Base-by-base conservation (phyloP, 345 rosid species). In the Camelina neglecta region DNA sequence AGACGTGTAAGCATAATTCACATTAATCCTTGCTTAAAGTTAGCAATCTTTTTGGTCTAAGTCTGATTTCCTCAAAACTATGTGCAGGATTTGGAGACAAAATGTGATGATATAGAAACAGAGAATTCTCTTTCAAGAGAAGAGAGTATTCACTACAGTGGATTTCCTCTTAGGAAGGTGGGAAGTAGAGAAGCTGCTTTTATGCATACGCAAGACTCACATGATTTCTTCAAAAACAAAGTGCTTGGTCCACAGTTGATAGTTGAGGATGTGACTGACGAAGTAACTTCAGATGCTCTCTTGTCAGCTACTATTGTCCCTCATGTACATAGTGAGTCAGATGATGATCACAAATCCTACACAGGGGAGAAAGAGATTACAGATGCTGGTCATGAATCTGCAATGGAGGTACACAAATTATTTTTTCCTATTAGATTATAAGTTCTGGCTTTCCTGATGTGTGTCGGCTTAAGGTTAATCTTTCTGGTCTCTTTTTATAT, bases 181-280 rank as follows among this genome's bases (percentile, higher is more conserved):
- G 61, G 68, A 71, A 75, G 74, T 35, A 71, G 65, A 76, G 81
- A 71, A 75, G 69, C 69, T 67, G 59, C 54, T 18, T 57, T 23
- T 69, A 62, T 63, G 60, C 86, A 77, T 42, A 73, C 84, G 31
- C 80, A 75, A 24, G 67, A 60, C 41, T 76, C 80, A 35, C 65
- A 66, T 70, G 75, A 75, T 68, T 62, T 48, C 57, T 65, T 76
- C 36, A 71, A 45, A 15, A 42, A 57, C 68, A 75, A 73, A 47
- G 48, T 56, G 73, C 65, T 65, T 31, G 70, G 71, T 48, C 33
- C 84, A 55, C 24, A 21, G 57, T 50, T 90, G 61, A 62, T 80
- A 54, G 86, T 90, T 42, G 91, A 89, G 83, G 98, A 93, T 83
- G 96, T 86, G 53, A 89, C 88, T 13, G 78, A 85, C 63, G 78